Evolutionary conservation across 2,329 filamentous ascomycete genomes (phyloP), one percentile per base, ranked within the genome.

Genomic region (Phyllosticta citriasiana): DNA sequence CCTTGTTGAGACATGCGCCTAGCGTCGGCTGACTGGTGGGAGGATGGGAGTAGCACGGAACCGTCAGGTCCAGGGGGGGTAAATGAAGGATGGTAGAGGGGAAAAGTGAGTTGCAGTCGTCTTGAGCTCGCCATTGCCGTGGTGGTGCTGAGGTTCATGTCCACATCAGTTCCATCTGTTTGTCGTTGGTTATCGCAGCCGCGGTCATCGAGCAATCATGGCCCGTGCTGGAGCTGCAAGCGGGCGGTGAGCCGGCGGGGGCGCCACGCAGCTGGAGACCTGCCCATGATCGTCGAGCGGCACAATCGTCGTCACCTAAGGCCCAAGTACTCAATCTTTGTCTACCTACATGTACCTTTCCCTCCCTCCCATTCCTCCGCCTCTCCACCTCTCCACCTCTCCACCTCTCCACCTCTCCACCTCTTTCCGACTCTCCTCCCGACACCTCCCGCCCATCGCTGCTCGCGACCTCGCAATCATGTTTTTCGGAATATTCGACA

Each of bases 401-500:
- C 51, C 53, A n/a, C 26, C 53, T 27, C 7, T 16, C 26, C 47
- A 24, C 26, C 53, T 27, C 8, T 16, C 19, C 47, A 24, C 33
- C 55, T 47, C 40, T 16, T 47, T n/a, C 16, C 27, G 16, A 14
- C 12, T 1, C 52, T 25, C 4, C 52, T 27, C 52, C 22, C 52
- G 14, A 12, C 25, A 25, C 52, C 52, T 53, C 25, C 25, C 52
- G 52, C 52, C 25, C 25, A 55, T 35, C 54, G 27, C 25, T 26
- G 27, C 7, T 3, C 3, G 40, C 16, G 14, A 47, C 4, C 14
- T 25, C 24, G 52, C 55, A 57, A 52, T 25, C 55, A 62, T 62
- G 60, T 62, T 62, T 26, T 58, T 62, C 51, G 60, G 60, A 25
- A 62, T 62, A 25, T 62, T 62, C 56, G 50, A 62, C 55, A 50